These are phyloP conservation scores for Annulohypoxylon maeteangense DNA, from an alignment of 495 filamentous ascomycete species.

Conservation along the genomic window DNA sequence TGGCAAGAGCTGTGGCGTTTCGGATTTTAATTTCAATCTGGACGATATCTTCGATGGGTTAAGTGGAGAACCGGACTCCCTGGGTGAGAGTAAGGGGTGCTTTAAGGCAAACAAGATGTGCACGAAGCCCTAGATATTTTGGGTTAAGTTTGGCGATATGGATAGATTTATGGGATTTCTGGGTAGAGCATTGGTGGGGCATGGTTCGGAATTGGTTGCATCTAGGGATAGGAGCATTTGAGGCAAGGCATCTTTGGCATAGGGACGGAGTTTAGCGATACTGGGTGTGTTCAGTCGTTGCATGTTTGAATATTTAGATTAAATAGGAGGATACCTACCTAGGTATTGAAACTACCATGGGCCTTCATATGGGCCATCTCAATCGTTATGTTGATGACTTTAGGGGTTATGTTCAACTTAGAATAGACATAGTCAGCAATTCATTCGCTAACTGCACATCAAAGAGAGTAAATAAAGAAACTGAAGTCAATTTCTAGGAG, in stretches of 20 bases:
- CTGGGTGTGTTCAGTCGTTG: background rate
- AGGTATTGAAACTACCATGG: background rate
- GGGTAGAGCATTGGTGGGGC: constrained; percentile 8
- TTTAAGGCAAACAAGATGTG: constrained; percentile 9
- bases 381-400: background rate
- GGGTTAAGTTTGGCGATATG: background rate
- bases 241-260: background rate
- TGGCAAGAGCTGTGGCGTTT: constrained; percentile 17
- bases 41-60: constrained; percentile 29
- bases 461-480: background rate
- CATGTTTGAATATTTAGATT: background rate
- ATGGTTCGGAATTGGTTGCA: background rate
- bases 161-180: background rate
- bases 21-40: constrained; percentile 30
- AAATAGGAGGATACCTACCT: too few relatives aligned
- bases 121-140: background rate
- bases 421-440: background rate
- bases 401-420: background rate
- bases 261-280: background rate
- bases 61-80: constrained; percentile 4
- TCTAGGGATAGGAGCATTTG: background rate
- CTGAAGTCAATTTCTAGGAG: background rate
- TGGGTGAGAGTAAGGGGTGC: constrained; percentile 32
- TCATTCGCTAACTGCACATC: background rate
- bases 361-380: background rate